phyloP scores from a whole-genome alignment of 2,329 filamentous ascomycete genomes.

The Malbranchea zuffiana region DNA sequence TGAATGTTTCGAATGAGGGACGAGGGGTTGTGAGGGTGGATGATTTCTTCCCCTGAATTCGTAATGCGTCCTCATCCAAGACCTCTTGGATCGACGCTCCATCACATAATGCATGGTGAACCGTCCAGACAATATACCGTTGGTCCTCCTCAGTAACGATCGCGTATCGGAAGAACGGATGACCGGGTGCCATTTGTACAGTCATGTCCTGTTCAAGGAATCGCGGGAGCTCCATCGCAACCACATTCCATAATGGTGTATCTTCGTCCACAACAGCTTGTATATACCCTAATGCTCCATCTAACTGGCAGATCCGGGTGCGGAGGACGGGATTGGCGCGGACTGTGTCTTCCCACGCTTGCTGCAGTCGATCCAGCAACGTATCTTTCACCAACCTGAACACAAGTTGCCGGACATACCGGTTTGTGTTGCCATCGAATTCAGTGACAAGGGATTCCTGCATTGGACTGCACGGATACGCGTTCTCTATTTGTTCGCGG shows the following conservation, averaged over 20 bases:
- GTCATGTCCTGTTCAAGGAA: no score
- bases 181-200: no score
- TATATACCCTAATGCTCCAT: no score
- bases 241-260: no score
- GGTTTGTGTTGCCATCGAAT: slow-evolving; percentile 26
- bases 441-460: slow-evolving; percentile 34
- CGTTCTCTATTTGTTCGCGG: slow-evolving; percentile 23
- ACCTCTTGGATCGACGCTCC: background rate
- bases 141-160: no score
- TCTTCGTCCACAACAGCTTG: no score
- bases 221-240: no score
- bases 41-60: no score
- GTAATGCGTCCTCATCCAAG: no score
- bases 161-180: no score
- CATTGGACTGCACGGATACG: slow-evolving; percentile 25
- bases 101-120: background rate
- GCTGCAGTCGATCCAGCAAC: slow-evolving; percentile 25
- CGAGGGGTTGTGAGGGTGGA: no score
- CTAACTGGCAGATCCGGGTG: slow-evolving; percentile 26
- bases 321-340: slow-evolving; percentile 30
- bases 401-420: slow-evolving; percentile 32
- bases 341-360: slow-evolving; percentile 29
- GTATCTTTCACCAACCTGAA: slow-evolving; percentile 16
- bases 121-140: background rate
- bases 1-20: no score